Evolutionary conservation across 768 basidiomycete species (phyloP).

Genomic region (Auriscalpium vulgare): DNA sequence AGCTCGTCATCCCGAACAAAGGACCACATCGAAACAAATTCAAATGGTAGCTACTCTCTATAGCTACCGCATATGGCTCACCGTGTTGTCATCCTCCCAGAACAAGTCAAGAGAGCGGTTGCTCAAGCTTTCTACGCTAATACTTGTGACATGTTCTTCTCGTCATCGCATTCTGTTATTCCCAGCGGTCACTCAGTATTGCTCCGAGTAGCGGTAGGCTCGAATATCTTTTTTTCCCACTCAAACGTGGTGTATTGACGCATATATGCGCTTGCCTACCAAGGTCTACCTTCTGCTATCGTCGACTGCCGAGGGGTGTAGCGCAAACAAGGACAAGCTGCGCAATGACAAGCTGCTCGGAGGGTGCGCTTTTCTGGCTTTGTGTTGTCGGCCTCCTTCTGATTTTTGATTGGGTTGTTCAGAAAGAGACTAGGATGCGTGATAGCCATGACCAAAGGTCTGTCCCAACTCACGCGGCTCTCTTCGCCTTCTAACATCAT

Average conservation of each 20-base stretch:
- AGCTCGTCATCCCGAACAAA: not conserved
- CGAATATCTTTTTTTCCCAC: not conserved
- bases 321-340: slow-evolving; percentile 6
- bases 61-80: not conserved
- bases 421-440: not conserved
- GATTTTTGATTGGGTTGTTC: not conserved
- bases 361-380: not conserved
- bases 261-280: not conserved
- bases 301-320: slow-evolving; percentile 9
- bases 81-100: not conserved
- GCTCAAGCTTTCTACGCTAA: slow-evolving; percentile 13
- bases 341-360: not conserved
- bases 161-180: not conserved
- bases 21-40: slow-evolving; percentile 12
- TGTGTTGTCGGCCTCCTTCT: not conserved
- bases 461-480: not conserved
- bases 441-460: not conserved
- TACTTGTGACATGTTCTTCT: slow-evolving; percentile 11
- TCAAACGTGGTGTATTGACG: not conserved
- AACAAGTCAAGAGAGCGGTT: slow-evolving; percentile 9
- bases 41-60: slow-evolving; percentile 1
- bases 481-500: not conserved
- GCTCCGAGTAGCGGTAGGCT: slow-evolving; percentile 10
- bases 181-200: slow-evolving; percentile 2
- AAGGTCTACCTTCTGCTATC: slow-evolving; percentile 10